Base-by-base conservation (phyloP, 129 eudicot species). In the Artemisia tridentata region DNA sequence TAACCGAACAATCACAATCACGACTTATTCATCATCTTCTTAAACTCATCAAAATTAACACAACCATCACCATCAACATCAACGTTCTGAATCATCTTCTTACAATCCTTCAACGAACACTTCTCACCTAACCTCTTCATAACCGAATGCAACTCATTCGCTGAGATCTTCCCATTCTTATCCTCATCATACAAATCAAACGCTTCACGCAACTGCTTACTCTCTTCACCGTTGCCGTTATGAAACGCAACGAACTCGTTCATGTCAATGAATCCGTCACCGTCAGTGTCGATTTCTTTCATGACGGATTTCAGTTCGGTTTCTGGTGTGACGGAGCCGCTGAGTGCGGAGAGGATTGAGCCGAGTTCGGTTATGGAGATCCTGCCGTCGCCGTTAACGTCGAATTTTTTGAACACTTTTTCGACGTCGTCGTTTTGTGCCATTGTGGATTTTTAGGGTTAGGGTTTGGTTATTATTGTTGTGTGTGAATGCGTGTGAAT, bases 21-120 rank as follows among this genome's bases (percentile, higher is more conserved):
- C n/a, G n/a, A n/a, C n/a, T 80, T 78, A 21, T 69, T 80, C 96
- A 92, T 89, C 96, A 89, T 92, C 95, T 89, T 86, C 85, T 92
- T 89, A 51, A 92, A 92, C 88, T 92, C 96, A 57, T 86, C 91
- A 55, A 92, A 92, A 58, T 89, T 85, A 46, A 92, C 98, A 69
- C 82, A 62, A 10, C 96, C 95, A 15, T 89, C 98, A 18, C 98
- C 98, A 52, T 92, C 98, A 23, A 79, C 92, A 27, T 89, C 96
- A 46, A 92, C 96, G 8, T 86, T 79, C 14, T 78, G 75, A 63
- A 92, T 89, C 98, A 92, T 92, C 75, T 67, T 75, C 60, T 69
- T 59, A 62, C 98, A 92, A 58, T 92, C 96, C 84, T 83, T 85
- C 78, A 88, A 62, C 86, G 96, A 80, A 48, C 86, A 85, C 78